Conservation (phyloP, 1,139 yeast genomes). For the Kodamaea alishanica region DNA sequence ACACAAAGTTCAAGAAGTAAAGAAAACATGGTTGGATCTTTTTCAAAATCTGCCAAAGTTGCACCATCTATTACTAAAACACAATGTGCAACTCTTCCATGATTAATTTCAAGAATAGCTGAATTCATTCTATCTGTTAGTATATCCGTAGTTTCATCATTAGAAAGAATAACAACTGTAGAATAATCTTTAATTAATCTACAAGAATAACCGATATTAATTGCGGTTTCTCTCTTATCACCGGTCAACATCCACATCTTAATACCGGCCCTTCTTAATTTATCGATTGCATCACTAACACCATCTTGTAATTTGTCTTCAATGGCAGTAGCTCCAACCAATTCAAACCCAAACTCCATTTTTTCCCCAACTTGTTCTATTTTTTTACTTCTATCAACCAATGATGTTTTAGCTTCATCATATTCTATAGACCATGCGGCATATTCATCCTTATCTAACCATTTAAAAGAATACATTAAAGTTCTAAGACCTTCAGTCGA, state of each 20-base stretch:
- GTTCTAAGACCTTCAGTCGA: conserved; percentile 95
- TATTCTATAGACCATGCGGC: conserved; percentile 64
- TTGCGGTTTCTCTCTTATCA: conserved; percentile 96
- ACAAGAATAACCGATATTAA: conserved; percentile 94
- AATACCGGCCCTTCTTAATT: conserved; percentile 87
- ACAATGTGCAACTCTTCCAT: conserved; percentile 82
- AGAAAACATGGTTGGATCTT: conserved; percentile 65
- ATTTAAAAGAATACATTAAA: conserved; percentile 72
- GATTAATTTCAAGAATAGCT: conserved; percentile 55
- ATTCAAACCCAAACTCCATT: conserved; percentile 62
- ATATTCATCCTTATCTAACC: conserved; percentile 61
- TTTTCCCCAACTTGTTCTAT: conserved; percentile 71
- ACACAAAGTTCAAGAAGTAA: conserved; percentile 81
- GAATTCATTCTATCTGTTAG: conserved; percentile 55
- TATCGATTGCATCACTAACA: conserved; percentile 90
- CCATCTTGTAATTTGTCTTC: conserved; percentile 97
- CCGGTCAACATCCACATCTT: conserved; percentile 98
- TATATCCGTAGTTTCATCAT: conserved; percentile 51
- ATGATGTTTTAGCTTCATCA: conserved; percentile 71
- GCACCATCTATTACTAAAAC: conserved; percentile 93
- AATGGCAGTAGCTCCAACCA: conserved; percentile 93
- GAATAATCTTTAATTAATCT: conserved; percentile 90
- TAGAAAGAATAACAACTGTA: conserved; percentile 72
- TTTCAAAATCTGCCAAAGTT: conserved; percentile 69
- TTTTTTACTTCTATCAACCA: conserved; percentile 59